Base-by-base conservation (phyloP, 176 grass and related monocot species). In the Elaeis guineensis region DNA sequence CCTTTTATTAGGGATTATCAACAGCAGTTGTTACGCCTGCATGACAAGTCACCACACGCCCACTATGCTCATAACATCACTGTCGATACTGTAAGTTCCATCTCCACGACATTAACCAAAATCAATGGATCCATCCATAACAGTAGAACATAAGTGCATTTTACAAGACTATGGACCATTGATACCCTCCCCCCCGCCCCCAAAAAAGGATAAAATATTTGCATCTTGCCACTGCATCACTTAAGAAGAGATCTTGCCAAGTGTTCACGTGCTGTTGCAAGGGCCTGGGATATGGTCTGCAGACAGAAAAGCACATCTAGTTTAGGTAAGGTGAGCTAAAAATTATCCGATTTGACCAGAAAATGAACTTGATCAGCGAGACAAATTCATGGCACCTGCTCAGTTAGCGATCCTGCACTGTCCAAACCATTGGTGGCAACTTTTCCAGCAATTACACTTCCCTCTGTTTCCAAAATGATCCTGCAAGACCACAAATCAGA, bases 181-280 rank as follows among this genome's bases (percentile, higher is more conserved):
- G 35, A 44, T 44, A 44, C 32, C 32, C 32, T 4, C 11, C 32
- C 32, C 6, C 32, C 32, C 6, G 9, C 32, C 32, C 6, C 6
- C 32, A 0, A 35, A 35, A 35, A 44, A 44, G 11, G 35, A 14
- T 44, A 44, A 44, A 44, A 44, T 44, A 44, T 44, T 9, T 44
- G 35, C 35, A 44, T 9, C 2, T 44, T 14, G 35, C 35, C 6
- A 14, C 35, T 14, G 35, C 57, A 72, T 98, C 78, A 98, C 72
- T 89, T 98, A 16, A 92, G 81, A 83, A 91, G 93, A 78, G 93
- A 97, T 65, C 89, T 98, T 44, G 93, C 74, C 1, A 92, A 76
- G 79, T 98, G 93, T 35, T 98, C 87, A 76, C 87, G 83, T 65
- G 87, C 87, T 57, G 81, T 84, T 14, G 87, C 89, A 57, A 98